A percentile compares a stretch with the other conserved stretches of the same genome.
Conservation (phyloP, 371 early-diverging fungal species). For the Mucor mucedo region DNA sequence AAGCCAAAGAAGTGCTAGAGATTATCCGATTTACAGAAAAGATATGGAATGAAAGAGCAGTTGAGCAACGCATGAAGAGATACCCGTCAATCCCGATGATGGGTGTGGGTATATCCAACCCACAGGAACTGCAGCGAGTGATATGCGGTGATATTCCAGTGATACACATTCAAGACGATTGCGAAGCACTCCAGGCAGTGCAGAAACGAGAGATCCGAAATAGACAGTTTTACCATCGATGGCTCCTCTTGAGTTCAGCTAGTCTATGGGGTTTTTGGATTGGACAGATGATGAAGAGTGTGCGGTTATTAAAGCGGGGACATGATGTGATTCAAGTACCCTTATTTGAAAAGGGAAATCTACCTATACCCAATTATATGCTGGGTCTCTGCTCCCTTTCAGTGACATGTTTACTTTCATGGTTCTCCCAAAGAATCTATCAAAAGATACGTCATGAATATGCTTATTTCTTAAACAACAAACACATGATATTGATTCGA, state of each 20-base stretch:
- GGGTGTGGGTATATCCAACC: conserved; percentile 46
- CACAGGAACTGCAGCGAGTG: conserved; percentile 35
- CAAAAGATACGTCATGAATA: conserved; percentile 3
- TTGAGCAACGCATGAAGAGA: conserved; percentile 15
- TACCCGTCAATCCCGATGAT: conserved; percentile 22
- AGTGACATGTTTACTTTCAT: background rate
- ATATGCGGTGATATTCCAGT: conserved; percentile 35
- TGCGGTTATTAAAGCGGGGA: conserved; percentile 7
- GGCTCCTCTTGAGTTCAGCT: background rate
- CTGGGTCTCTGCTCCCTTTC: background rate
- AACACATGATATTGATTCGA: conserved; percentile 5
- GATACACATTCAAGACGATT: conserved; percentile 41
- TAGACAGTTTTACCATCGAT: background rate
- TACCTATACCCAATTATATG: conserved; percentile 13
- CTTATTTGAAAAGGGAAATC: conserved; percentile 1
- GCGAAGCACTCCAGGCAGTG: conserved; percentile 36
- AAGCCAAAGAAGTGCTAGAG: conserved; percentile 33
- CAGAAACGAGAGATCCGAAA: conserved; percentile 17
- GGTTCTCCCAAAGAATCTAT: background rate
- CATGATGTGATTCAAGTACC: background rate
- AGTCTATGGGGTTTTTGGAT: conserved; percentile 16
- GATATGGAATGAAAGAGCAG: conserved; percentile 21
- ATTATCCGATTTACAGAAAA: conserved; percentile 30
- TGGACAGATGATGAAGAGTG: background rate
- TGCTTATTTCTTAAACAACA: background rate